Evolutionary conservation across 2,329 filamentous ascomycete genomes (phyloP), one percentile per base, ranked within the genome.

Genomic region (Lasiodiplodia theobromae): DNA sequence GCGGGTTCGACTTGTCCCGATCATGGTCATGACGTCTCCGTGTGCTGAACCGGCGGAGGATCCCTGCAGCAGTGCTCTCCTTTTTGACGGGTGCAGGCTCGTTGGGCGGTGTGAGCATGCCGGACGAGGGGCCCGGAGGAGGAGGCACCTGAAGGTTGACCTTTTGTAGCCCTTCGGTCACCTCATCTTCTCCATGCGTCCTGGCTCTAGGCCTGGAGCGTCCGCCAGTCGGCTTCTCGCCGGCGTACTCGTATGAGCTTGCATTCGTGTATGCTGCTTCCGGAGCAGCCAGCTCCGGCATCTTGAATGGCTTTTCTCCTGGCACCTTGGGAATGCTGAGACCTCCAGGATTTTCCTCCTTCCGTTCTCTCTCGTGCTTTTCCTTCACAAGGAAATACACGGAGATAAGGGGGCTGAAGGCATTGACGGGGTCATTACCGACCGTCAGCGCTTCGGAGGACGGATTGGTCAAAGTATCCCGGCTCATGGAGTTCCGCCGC

Each of bases 381-480:
- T 99, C 96, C 73, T 89, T 91, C n/a, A 97, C 96, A 3, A 99
- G 87, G 75, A 97, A 97, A 80, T 99, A 99, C 16, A 99, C 91
- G 1, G 96, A 98, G 8, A 98, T 85, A 16, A 98, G 84, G 8
- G 96, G 96, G 74, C 92, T 95, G 78, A 92, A 99, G 4, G 96
- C 96, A 78, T 98, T 98, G 69, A 97, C 83, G 0, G 96, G 94
- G 75, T 99, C 96, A 68, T 87, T 88, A 12, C 94, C 94, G 40
- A 95, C 82, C 72, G 93, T 89, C 21, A 98, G 85, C 4, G 91
- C 92, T 78, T 99, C 96, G 1, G 89, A 88, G 64, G 95, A 98
- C n/a, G 92, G 91, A 1, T 90, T 91, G 5, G 87, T 86, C 71
- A 99, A 83, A 3, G 94, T 97, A 77, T 98, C 96, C 72, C 92